These are phyloP conservation scores for Globisporangium parvum DNA, from an alignment of 352 stramenopile species.

Conservation along the genomic window DNA sequence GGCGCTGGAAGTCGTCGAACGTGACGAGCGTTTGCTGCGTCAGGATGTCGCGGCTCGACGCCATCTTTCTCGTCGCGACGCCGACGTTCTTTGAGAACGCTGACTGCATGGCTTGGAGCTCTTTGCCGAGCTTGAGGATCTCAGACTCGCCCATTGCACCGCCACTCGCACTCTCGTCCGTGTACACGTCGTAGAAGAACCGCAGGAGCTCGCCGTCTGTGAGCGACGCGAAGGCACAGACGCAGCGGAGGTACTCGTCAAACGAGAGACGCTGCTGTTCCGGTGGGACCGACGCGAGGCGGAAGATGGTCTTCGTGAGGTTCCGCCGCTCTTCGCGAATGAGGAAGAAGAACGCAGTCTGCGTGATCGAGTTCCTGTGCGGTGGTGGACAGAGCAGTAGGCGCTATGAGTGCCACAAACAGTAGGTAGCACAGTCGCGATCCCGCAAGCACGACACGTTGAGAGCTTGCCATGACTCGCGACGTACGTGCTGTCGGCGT, in stretches of 20 bases:
- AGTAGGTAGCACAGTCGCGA: too few species aligned
- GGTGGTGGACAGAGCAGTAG: not conserved
- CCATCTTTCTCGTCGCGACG: slow-evolving; percentile 34
- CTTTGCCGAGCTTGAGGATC: slow-evolving; percentile 27
- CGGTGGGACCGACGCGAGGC: slow-evolving; percentile 20
- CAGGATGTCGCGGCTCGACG: slow-evolving; percentile 17
- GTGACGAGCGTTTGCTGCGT: slow-evolving; percentile 17
- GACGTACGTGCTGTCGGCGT: slow-evolving; percentile 28
- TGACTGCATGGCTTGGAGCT: slow-evolving; percentile 34
- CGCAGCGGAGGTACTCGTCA: slow-evolving; percentile 41
- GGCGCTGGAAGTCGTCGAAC: slow-evolving; percentile 49
- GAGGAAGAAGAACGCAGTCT: slow-evolving; percentile 49
- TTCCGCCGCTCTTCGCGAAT: slow-evolving; percentile 40
- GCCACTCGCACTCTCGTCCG: slow-evolving; percentile 13
- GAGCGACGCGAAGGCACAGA: slow-evolving; percentile 45
- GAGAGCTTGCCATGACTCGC: not conserved
- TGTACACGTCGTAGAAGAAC: slow-evolving; percentile 59
- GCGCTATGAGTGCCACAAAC: slow-evolving; percentile 4
- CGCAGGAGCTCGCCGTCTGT: slow-evolving; percentile 38
- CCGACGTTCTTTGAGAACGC: slow-evolving; percentile 43
- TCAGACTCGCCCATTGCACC: slow-evolving; percentile 27
- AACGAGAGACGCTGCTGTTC: slow-evolving; percentile 34
- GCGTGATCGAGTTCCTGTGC: slow-evolving; percentile 29
- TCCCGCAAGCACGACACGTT: not conserved
- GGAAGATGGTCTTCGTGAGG: slow-evolving; percentile 37